These are phyloP conservation scores for Phlebiopsis gigantea DNA, from an alignment of 768 basidiomycete genomes.

Conservation along the genomic window DNA sequence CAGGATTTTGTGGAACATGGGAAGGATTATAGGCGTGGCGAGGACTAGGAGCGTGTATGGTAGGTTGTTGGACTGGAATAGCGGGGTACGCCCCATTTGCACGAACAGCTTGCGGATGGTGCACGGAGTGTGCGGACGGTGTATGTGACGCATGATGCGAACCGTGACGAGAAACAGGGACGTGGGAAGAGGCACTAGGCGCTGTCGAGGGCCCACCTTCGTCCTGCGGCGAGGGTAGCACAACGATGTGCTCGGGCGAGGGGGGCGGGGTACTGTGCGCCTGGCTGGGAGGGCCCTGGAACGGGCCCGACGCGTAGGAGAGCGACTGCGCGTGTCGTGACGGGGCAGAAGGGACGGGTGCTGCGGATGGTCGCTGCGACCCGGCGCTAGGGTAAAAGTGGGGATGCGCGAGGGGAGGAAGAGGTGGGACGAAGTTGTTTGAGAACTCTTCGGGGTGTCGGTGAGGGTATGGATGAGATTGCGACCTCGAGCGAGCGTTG, in stretches of 20 bases:
- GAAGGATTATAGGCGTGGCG: slow-evolving; percentile 20
- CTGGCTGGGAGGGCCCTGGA: slow-evolving; percentile 10
- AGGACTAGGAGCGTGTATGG: slow-evolving; percentile 29
- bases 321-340: slow-evolving; percentile 22
- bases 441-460: not conserved
- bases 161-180: not conserved
- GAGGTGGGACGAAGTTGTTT: not conserved
- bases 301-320: slow-evolving; percentile 21
- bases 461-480: not conserved
- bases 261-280: slow-evolving; percentile 18
- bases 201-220: slow-evolving; percentile 14
- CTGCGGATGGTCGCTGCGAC: slow-evolving; percentile 7
- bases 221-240: slow-evolving; percentile 23
- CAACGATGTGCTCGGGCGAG: slow-evolving; percentile 25
- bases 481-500: slow-evolving; percentile 5
- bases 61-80: slow-evolving; percentile 26
- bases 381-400: not conserved
- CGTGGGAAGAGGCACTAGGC: not conserved
- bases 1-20: slow-evolving; percentile 14
- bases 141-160: slow-evolving; percentile 4
- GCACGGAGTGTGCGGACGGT: slow-evolving; percentile 11
- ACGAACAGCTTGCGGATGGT: slow-evolving; percentile 9
- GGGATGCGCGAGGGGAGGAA: slow-evolving; percentile 4
- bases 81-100: slow-evolving; percentile 18
- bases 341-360: not conserved